These are phyloP conservation scores for Ogataea sp. DNA, from an alignment of 805 yeast species.

Conservation along the genomic window DNA sequence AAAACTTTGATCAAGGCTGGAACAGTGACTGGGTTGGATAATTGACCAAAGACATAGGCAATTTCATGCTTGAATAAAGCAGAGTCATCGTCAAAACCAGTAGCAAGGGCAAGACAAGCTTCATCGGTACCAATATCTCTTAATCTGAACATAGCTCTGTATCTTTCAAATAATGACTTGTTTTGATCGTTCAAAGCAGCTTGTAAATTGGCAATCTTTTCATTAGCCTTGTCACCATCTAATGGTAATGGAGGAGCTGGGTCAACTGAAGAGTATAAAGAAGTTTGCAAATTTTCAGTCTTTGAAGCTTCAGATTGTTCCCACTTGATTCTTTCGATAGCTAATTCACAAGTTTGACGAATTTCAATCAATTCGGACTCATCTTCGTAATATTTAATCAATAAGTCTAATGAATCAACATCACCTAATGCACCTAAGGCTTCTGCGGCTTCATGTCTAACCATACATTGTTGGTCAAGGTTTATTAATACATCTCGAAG, in stretches of 20 bases:
- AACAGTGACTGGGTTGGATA: slow-evolving; percentile 87
- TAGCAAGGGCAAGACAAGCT: slow-evolving; percentile 85
- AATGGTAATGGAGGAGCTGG: slow-evolving; percentile 98
- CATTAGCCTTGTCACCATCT: slow-evolving; percentile 26
- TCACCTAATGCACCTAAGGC: slow-evolving; percentile 96
- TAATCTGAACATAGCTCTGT: slow-evolving; percentile 96
- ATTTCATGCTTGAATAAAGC: slow-evolving; percentile 97
- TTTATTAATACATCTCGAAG: slow-evolving; percentile 65
- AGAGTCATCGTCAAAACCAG: slow-evolving; percentile 83
- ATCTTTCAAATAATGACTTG: slow-evolving; percentile 82
- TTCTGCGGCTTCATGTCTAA: slow-evolving; percentile 98
- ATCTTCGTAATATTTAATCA: slow-evolving; percentile 64
- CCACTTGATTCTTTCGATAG: slow-evolving; percentile 93
- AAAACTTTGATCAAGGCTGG: slow-evolving; percentile 81
- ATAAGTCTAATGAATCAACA: slow-evolving; percentile 54
- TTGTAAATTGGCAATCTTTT: slow-evolving; percentile 58
- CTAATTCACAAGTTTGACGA: slow-evolving; percentile 95
- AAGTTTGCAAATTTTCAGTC: slow-evolving; percentile 63
- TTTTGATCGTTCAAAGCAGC: slow-evolving; percentile 65
- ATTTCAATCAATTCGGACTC: slow-evolving; percentile 67
- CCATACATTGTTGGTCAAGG: slow-evolving; percentile 79
- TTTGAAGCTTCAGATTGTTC: slow-evolving; percentile 61
- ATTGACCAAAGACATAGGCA: slow-evolving; percentile 96
- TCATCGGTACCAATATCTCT: slow-evolving; percentile 92
- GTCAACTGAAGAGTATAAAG: slow-evolving; percentile 81